phyloP scores from a whole-genome alignment of 2,329 filamentous ascomycete genomes.

The Penicillium digitatum region DNA sequence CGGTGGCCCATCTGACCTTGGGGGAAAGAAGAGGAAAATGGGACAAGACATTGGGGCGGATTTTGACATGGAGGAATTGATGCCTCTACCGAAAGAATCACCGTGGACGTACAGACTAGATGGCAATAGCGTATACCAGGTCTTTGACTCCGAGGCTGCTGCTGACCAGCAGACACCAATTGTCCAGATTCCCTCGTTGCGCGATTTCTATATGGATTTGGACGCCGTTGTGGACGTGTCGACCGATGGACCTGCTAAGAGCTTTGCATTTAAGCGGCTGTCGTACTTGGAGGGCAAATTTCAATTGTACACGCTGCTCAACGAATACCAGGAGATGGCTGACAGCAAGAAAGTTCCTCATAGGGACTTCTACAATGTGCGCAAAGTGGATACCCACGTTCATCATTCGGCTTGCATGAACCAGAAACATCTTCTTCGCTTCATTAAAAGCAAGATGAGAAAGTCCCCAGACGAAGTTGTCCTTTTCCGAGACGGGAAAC shows the following conservation, averaged over 20 bases:
- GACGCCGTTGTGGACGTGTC: conserved; percentile 84
- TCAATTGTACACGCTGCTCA: conserved; percentile 86
- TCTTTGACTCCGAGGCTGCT: conserved; percentile 68
- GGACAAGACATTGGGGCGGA: conserved; percentile 89
- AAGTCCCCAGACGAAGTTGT: conserved; percentile 94
- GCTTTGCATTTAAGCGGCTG: conserved; percentile 88
- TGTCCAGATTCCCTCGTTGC: conserved; percentile 80
- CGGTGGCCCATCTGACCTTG: conserved; percentile 42
- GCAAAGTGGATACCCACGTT: conserved; percentile 98
- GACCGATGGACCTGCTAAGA: conserved; percentile 93
- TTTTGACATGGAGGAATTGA: conserved; percentile 74
- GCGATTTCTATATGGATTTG: conserved; percentile 93
- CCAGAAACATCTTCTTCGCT: conserved; percentile 94
- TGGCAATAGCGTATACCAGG: conserved; percentile 82
- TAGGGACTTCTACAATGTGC: conserved; percentile 97
- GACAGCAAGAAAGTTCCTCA: conserved; percentile 98
- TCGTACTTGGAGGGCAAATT: conserved; percentile 97
- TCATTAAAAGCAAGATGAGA: conserved; percentile 99
- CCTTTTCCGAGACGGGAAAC: conserved; percentile 83
- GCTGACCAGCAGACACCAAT: conserved; percentile 64
- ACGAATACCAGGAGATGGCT: conserved; percentile 96
- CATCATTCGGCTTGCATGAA: conserved; percentile 99
- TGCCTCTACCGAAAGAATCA: conserved; percentile 67
- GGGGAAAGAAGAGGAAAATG: conserved; percentile 68
- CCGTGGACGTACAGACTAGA: conserved; percentile 76